Evolutionary conservation across 148 eudicot genomes (phyloP).

Genomic region (Nepenthes gracilis): DNA sequence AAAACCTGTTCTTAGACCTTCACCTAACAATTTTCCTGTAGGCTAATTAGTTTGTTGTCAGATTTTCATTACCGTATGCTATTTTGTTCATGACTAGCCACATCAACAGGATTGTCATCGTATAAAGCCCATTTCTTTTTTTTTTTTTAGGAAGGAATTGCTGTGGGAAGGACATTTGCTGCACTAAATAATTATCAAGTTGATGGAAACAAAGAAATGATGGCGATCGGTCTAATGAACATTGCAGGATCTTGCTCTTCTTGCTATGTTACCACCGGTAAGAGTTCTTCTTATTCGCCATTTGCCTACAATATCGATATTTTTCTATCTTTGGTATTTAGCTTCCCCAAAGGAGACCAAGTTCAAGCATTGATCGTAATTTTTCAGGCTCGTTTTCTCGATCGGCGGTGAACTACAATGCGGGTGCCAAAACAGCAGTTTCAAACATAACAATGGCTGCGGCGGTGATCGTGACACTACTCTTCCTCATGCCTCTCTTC

Average conservation of each 20-base stretch:
- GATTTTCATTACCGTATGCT: too few species aligned
- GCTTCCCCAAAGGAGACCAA: background rate
- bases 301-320: background rate
- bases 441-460: conserved; percentile 87
- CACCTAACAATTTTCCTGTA: background rate
- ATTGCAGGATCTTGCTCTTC: conserved; percentile 94
- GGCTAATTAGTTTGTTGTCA: background rate
- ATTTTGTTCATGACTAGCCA: too few species aligned
- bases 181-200: conserved; percentile 79
- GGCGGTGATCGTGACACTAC: conserved; percentile 65
- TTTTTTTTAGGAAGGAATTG: conserved; percentile 74
- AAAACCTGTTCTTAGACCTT: background rate
- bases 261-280: conserved; percentile 89
- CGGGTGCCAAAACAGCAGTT: conserved; percentile 75
- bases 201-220: conserved; percentile 98
- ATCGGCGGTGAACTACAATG: conserved; percentile 89
- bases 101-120: too few species aligned
- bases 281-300: background rate
- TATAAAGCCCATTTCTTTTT: background rate
- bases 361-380: background rate
- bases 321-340: background rate
- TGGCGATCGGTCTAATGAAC: conserved; percentile 95
- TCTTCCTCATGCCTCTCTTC: conserved; percentile 84
- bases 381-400: conserved; percentile 83
- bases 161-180: conserved; percentile 97